These are phyloP conservation scores for Musa beccarii DNA, from an alignment of 176 grass and related monocot genomes.

Conservation along the genomic window DNA sequence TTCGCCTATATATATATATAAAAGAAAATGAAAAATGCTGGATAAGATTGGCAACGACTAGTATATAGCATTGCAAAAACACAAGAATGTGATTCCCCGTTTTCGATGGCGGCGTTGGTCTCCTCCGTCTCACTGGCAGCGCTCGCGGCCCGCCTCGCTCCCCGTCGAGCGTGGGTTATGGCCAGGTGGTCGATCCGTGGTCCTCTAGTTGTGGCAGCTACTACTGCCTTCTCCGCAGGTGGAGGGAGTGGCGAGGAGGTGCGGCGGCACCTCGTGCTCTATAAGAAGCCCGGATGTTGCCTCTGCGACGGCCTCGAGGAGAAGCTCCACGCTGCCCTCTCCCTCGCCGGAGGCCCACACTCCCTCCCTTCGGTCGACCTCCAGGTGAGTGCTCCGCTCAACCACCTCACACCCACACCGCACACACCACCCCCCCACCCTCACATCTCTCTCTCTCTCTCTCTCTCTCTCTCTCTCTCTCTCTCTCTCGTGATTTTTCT, in stretches of 20 bases:
- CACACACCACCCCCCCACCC: no score
- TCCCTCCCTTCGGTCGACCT: constrained; percentile 61
- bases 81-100: no score
- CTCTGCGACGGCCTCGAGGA: constrained; percentile 92
- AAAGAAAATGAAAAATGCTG: no score
- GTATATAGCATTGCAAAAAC: not conserved
- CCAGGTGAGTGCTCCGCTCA: constrained; percentile 19
- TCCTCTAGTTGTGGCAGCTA: not conserved
- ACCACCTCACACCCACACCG: no score
- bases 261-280: constrained; percentile 54
- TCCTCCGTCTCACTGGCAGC: not conserved
- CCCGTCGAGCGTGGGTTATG: not conserved
- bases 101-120: not conserved
- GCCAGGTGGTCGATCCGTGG: not conserved
- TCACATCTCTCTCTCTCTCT: not conserved
- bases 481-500: constrained; percentile 2
- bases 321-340: constrained; percentile 63
- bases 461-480: not conserved
- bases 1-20: no score
- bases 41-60: no score
- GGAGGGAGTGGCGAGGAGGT: constrained; percentile 4
- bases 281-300: constrained; percentile 83
- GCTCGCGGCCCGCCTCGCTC: constrained; percentile 8
- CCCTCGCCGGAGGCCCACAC: constrained; percentile 41
- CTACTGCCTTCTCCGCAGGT: constrained; percentile 20